Base-by-base conservation (phyloP, 768 basidiomycete species). In the Xerocomus potaroensis region DNA sequence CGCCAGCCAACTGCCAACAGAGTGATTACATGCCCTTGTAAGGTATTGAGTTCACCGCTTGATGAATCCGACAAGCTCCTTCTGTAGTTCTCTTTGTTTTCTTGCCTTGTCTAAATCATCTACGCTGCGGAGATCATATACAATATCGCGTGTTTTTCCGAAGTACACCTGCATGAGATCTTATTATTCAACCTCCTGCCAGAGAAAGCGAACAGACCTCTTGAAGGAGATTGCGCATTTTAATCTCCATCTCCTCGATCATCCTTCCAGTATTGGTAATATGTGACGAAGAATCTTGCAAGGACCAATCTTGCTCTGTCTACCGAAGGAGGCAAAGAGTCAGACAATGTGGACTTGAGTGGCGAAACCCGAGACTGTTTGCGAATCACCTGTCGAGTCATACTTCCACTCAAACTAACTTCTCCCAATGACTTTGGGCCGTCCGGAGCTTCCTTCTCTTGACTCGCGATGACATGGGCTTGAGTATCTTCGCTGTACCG, bases 161-260 rank as follows among this genome's bases (percentile, higher is more conserved):
- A 94, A 94, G 68, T 94, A 95, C 12, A 95, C 87, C 85, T 87
- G 52, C n/a, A n/a, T 36, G 11, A 42, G 24, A n/a, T 33, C 19
- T 0, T 4, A 36, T 66, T 18, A 66, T 43, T 4, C 15, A n/a
- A 41, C 3, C 18, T 41, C 41, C 32, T 16, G 32, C 40, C 6
- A 41, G 37, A 29, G 16, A 21, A 50, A 45, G 41, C 24, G 47
- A 21, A 32, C 71, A 37, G 49, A 82, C 90, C 74, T 93, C 91
- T 67, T 91, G 88, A 39, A 99, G 74, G 46, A 92, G 72, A 67
- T 96, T 96, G 31, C 96, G 80, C 91, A 98, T 93, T 73, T 98
- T 98, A 65, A 94, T 91, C 69, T 99, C 96, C 91, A 95, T 94
- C 54, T 98, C 96, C 67, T 99, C 96, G 53, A 99, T 84, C 84